Conservation (phyloP, 1,139 yeast species). For the Suhomyces yuchorum region DNA sequence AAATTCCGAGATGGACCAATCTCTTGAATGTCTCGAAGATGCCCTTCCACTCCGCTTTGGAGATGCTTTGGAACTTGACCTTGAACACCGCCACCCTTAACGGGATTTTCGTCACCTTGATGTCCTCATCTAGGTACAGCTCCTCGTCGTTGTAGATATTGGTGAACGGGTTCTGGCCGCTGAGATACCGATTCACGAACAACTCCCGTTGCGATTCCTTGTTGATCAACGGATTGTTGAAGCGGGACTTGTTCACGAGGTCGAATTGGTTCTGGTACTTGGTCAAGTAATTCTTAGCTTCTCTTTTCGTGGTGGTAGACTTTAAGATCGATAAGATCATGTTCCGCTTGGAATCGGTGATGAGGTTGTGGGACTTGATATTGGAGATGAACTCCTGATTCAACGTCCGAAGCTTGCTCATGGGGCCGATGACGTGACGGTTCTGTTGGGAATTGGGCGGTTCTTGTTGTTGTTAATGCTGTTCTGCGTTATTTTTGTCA, state of each 20-base stretch:
- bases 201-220: conserved; percentile 38
- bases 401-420: conserved; percentile 37
- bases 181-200: conserved; percentile 45
- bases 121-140: conserved; percentile 36
- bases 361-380: conserved; percentile 34
- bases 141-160: conserved; percentile 38
- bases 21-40: conserved; percentile 53
- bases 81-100: conserved; percentile 55
- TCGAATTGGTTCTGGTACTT: conserved; percentile 56
- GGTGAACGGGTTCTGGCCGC: conserved; percentile 35
- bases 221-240: conserved; percentile 15
- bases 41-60: conserved; percentile 38
- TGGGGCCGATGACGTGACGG: conserved; percentile 11
- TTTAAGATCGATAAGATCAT: conserved; percentile 68
- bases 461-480: not conserved
- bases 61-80: conserved; percentile 41
- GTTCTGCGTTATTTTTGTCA: not conserved
- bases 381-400: conserved; percentile 44
- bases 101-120: conserved; percentile 38
- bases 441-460: not conserved
- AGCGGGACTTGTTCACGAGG: conserved; percentile 21
- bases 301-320: conserved; percentile 77
- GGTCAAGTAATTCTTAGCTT: conserved; percentile 63
- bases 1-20: conserved; percentile 53
- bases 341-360: conserved; percentile 48